phyloP scores from a whole-genome alignment of 352 stramenopile genomes.

The Phytopythium cucurbitacearum region DNA sequence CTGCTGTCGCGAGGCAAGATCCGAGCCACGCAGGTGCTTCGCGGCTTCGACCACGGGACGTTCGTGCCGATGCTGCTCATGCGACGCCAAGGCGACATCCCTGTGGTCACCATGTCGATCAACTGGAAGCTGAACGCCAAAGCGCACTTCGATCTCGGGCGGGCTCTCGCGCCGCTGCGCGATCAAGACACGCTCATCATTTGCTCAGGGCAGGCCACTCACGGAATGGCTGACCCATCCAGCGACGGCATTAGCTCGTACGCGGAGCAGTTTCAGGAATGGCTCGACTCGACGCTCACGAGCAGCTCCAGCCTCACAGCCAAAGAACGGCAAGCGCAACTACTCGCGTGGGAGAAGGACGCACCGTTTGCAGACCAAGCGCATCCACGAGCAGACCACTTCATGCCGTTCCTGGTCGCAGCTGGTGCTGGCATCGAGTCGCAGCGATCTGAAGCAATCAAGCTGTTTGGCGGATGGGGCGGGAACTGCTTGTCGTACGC shows the following conservation, averaged over 20 bases:
- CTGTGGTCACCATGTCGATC: slow-evolving; percentile 83
- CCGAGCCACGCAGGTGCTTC: slow-evolving; percentile 30
- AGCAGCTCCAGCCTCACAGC: slow-evolving; percentile 16
- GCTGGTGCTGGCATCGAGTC: slow-evolving; percentile 52
- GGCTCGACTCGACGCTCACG: slow-evolving; percentile 32
- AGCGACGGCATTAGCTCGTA: slow-evolving; percentile 12
- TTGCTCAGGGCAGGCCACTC: slow-evolving; percentile 65
- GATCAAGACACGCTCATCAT: slow-evolving; percentile 80
- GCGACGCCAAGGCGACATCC: slow-evolving; percentile 77
- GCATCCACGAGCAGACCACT: slow-evolving; percentile 43
- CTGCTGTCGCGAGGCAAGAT: slow-evolving; percentile 61
- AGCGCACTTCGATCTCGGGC: slow-evolving; percentile 63
- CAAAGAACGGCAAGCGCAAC: slow-evolving; percentile 26
- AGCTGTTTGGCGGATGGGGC: slow-evolving; percentile 36
- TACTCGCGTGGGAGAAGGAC: slow-evolving; percentile 30
- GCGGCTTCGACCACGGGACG: slow-evolving; percentile 87
- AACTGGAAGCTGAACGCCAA: slow-evolving; percentile 43
- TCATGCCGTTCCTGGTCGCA: slow-evolving; percentile 51
- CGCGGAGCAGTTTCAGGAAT: slow-evolving; percentile 34
- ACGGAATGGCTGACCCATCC: slow-evolving; percentile 13
- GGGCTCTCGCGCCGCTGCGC: slow-evolving; percentile 52
- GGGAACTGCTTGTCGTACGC: slow-evolving; percentile 35
- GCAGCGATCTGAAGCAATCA: slow-evolving; percentile 13
- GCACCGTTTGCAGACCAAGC: slow-evolving; percentile 29
- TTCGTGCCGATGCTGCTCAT: slow-evolving; percentile 89